phyloP scores from a whole-genome alignment of 805 yeast genomes.

The Barnettozyma siamensis region DNA sequence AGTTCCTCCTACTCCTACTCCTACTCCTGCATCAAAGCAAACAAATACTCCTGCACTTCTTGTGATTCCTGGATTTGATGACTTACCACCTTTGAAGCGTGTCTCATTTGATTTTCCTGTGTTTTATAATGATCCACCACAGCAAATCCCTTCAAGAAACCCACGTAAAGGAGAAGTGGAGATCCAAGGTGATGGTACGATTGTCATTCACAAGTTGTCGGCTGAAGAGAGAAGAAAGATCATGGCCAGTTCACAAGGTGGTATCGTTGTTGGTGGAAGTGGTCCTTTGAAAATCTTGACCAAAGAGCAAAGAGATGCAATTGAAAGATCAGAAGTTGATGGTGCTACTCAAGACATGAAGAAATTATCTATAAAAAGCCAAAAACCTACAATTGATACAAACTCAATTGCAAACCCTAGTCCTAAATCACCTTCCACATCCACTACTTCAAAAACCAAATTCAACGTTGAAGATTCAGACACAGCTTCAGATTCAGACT shows the following conservation, averaged over 20 bases:
- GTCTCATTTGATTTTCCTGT: conserved; percentile 77
- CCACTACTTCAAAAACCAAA: neutral
- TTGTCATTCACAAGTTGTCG: conserved; percentile 47
- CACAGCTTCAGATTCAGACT: neutral
- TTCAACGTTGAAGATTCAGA: neutral
- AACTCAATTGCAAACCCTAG: neutral
- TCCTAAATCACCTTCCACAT: neutral
- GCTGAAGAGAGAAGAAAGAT: conserved; percentile 47
- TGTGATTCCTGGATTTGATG: conserved; percentile 35
- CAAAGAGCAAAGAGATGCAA: conserved; percentile 18
- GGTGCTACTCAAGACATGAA: neutral
- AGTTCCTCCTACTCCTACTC: neutral
- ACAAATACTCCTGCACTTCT: neutral
- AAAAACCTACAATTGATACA: neutral
- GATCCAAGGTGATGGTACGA: conserved; percentile 46
- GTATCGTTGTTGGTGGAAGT: conserved; percentile 75
- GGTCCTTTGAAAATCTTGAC: conserved; percentile 50
- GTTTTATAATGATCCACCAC: conserved; percentile 82
- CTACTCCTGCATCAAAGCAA: neutral
- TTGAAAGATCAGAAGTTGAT: conserved; percentile 6
- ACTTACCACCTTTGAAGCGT: conserved; percentile 42
- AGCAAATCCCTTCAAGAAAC: conserved; percentile 82
- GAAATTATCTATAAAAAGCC: neutral
- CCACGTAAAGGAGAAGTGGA: conserved; percentile 84
- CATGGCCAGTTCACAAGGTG: conserved; percentile 45